phyloP scores from a whole-genome alignment of 371 early-diverging fungal genomes.

The Modicella reniformis region DNA sequence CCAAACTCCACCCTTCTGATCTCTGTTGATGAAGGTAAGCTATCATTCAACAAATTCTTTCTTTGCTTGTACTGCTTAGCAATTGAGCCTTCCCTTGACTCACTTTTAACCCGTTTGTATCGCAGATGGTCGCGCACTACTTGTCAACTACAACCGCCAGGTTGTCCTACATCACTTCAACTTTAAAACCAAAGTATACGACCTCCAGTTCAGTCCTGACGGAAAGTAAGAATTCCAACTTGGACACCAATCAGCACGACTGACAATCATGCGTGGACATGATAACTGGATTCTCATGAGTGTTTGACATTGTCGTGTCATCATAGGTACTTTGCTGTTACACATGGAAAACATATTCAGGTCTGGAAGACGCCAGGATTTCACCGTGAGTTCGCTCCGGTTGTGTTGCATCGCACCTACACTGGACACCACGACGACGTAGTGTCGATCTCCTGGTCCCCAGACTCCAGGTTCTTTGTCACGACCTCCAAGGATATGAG shows the following conservation, averaged over 20 bases:
- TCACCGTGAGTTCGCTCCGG: constrained; percentile 90
- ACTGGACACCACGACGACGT: constrained; percentile 93
- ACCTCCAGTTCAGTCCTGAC: constrained; percentile 84
- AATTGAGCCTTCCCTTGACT: background rate
- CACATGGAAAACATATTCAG: constrained; percentile 84
- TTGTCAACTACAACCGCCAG: constrained; percentile 87
- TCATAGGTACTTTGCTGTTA: constrained; percentile 80
- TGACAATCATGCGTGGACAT: background rate
- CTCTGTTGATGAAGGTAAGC: constrained; percentile 86
- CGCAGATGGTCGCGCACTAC: constrained; percentile 85
- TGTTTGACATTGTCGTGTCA: background rate
- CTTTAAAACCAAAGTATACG: constrained; percentile 83
- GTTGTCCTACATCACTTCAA: constrained; percentile 88
- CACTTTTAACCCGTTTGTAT: background rate
- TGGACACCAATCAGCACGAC: background rate
- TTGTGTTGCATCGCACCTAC: constrained; percentile 80
- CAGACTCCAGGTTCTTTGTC: constrained; percentile 85
- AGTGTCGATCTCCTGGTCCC: constrained; percentile 85
- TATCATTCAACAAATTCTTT: too few relatives aligned
- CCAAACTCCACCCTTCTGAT: constrained; percentile 90
- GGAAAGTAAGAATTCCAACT: constrained; percentile 60
- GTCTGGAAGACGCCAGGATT: constrained; percentile 95
- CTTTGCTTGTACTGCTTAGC: background rate
- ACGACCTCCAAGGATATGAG: constrained; percentile 94
- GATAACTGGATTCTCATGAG: background rate